Evolutionary conservation across 2,329 filamentous ascomycete species (phyloP).

Genomic region (Cadophora sp.): DNA sequence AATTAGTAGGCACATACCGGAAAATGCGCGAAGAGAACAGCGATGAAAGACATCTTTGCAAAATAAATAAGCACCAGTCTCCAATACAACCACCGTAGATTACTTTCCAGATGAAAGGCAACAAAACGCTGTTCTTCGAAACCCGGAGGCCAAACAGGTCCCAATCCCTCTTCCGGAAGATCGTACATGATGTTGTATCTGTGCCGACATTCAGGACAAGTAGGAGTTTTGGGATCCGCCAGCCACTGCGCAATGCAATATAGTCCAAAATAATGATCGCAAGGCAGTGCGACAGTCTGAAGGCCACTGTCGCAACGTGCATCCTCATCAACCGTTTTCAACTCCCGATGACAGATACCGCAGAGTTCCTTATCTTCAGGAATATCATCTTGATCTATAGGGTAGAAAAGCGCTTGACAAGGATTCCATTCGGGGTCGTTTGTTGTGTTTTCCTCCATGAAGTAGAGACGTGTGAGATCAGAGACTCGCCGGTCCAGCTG

Average conservation of each 20-base stretch:
- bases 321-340: constrained; percentile 2
- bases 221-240: background rate
- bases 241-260: constrained; percentile 17
- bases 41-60: background rate
- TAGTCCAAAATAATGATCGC: constrained; percentile 19
- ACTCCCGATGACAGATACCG: constrained; percentile 1
- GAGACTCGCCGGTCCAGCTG: background rate
- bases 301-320: background rate
- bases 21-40: background rate
- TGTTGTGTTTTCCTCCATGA: background rate
- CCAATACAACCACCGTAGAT: background rate
- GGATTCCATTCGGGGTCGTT: background rate
- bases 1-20: background rate
- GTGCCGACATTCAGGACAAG: constrained; percentile 15
- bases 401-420: background rate
- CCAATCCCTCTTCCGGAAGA: background rate
- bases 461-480: background rate
- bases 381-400: background rate
- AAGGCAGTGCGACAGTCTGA: constrained; percentile 1
- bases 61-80: background rate
- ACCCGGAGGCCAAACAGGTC: background rate
- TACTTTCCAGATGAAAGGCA: background rate
- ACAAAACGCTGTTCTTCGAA: background rate
- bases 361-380: constrained; percentile 2
- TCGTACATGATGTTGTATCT: constrained; percentile 12